Base-by-base conservation (phyloP, 2,329 filamentous ascomycete species). In the Fusarium proliferatum region DNA sequence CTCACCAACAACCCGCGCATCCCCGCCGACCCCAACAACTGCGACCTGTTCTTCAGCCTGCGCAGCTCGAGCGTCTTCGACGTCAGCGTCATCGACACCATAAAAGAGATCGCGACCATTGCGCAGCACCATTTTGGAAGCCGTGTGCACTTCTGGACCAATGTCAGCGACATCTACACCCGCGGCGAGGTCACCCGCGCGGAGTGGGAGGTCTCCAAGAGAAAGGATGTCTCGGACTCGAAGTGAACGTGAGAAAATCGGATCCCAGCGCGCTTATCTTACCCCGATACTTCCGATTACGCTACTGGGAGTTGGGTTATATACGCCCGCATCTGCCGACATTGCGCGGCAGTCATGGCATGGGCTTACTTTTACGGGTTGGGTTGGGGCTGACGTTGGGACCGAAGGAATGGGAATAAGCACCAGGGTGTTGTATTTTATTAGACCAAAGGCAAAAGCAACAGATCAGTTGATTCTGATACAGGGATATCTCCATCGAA, bases 401-500 rank as follows among this genome's bases (percentile, higher is more conserved):
- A 36, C 12, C 26, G 6, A 5, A 60, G 38, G 38, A 23, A 38
- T 9, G 9, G 26, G 17, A 46, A 61, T 48, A 71, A 58, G 56
- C 56, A 66, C 21, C 26, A 53, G 11, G 2, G 45, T 33, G 16
- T 21, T n/a, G 6, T 39, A 36, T 49, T 46, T 10, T 39, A 36
- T 58, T 46, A 39, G 46, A 38, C 39, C 48, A 21, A 36, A 49
- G 52, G 38, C 9, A 55, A 57, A 48, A 48, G 17, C 41, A 21
- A 53, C 38, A 57, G 52, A 53, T 71, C 41, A 57, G 42, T 63
- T 58, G 15, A 55, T 67, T 67, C 39, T 43, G 39, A 34, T 59
- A 59, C 30, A 65, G 71, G 72, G 74, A 69, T 72, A 52, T 64
- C 39, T 68, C 38, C 63, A 61, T 58, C 45, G 61, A 72, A 38